phyloP scores from a whole-genome alignment of 208 protist species.

The Wallacemonas rigidus region DNA sequence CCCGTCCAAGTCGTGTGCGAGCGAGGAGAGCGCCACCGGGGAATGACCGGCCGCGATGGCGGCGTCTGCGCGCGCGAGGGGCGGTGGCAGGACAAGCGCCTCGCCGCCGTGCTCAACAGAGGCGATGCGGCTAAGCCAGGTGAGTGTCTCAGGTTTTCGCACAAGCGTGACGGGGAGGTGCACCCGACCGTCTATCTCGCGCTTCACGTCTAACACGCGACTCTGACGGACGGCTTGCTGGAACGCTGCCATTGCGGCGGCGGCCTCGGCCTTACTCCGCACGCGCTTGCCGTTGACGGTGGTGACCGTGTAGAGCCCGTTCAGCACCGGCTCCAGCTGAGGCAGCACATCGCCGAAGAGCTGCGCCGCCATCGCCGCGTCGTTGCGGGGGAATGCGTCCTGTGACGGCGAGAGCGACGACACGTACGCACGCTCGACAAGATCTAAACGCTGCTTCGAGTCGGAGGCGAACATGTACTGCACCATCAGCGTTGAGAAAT shows the following conservation, averaged over 20 bases:
- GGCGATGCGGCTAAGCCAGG: conserved; percentile 16
- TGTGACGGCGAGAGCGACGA: conserved; percentile 21
- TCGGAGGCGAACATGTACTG: conserved; percentile 28
- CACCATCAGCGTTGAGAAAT: conserved; percentile 34
- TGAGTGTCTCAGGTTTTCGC: conserved; percentile 13
- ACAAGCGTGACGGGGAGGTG: conserved; percentile 8
- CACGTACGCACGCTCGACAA: conserved; percentile 8
- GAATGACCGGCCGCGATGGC: neutral
- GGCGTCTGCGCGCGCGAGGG: neutral
- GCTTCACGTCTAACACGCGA: neutral
- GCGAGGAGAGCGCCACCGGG: neutral
- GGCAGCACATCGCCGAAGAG: conserved; percentile 24
- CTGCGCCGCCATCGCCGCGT: neutral
- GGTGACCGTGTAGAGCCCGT: conserved; percentile 38
- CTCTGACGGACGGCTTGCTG: conserved; percentile 22
- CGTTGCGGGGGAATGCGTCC: conserved; percentile 26
- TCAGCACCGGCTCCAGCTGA: conserved; percentile 25
- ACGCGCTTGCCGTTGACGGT: conserved; percentile 35
- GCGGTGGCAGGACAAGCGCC: neutral
- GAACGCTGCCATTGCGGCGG: conserved; percentile 30
- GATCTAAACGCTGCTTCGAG: conserved; percentile 13
- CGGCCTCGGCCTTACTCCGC: conserved; percentile 26
- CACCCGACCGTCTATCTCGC: neutral
- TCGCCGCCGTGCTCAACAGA: conserved; percentile 1
- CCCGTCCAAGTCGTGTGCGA: conserved; percentile 6